A percentile compares a stretch with the other conserved stretches of the same genome.
These are phyloP conservation scores for Vaucheria bursata DNA, from an alignment of 352 stramenopile species.

Conservation along the genomic window DNA sequence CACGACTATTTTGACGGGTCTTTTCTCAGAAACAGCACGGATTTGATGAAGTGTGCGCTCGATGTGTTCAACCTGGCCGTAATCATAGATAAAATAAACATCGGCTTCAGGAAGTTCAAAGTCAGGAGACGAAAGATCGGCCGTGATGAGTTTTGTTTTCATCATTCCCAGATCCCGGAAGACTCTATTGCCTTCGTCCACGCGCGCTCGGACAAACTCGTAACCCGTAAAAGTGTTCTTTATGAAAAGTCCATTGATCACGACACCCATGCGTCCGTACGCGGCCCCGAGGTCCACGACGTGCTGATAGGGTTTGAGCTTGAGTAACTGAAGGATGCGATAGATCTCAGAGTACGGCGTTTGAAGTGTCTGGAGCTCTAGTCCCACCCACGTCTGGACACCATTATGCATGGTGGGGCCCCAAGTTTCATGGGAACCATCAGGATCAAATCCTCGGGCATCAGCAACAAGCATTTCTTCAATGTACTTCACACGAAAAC, in stretches of 20 bases:
- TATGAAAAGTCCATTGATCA: not conserved
- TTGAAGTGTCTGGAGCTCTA: not conserved
- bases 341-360: not conserved
- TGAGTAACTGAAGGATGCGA: not conserved
- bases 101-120: not conserved
- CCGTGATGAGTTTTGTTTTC: not conserved
- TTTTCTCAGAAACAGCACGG: not conserved
- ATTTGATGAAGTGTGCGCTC: not conserved
- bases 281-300: not conserved
- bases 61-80: not conserved
- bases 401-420: not conserved
- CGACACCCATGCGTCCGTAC: not conserved
- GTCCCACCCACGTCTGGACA: not conserved
- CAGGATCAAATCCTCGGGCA: not conserved
- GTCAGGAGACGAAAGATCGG: not conserved
- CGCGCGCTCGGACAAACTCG: not conserved
- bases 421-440: not conserved
- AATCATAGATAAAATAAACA: slow-evolving; percentile 7
- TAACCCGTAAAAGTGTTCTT: not conserved
- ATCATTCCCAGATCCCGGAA: not conserved
- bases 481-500: not conserved
- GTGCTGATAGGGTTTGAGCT: not conserved
- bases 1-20: not conserved
- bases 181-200: not conserved
- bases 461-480: not conserved